Conservation (phyloP, 2,329 filamentous ascomycete species). For the Teratosphaeriaceae sp. region DNA sequence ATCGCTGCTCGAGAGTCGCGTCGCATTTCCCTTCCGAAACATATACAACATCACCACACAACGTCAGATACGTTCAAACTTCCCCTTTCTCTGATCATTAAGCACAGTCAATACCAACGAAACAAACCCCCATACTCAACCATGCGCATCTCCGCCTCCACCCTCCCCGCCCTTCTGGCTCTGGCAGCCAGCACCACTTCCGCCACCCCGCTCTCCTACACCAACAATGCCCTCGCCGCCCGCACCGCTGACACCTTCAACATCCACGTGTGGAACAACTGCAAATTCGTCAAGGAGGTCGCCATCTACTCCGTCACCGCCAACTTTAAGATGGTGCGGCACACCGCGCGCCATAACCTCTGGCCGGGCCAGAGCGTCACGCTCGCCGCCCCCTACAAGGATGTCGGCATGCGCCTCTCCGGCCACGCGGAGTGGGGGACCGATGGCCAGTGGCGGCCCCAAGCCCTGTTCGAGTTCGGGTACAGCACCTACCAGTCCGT, state of each 20-base stretch:
- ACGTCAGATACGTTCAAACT: background rate
- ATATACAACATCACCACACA: background rate
- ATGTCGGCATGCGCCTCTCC: slow-evolving; percentile 22
- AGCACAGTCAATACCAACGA: slow-evolving; percentile 4
- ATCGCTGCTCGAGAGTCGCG: background rate
- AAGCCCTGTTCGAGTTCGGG: slow-evolving; percentile 26
- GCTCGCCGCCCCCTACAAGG: slow-evolving; percentile 19
- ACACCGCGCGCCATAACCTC: slow-evolving; percentile 16
- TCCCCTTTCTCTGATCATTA: background rate
- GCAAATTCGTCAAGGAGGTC: slow-evolving; percentile 19
- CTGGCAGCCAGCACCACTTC: background rate
- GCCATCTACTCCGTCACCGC: slow-evolving; percentile 21
- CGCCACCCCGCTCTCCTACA: background rate
- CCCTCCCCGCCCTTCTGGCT: background rate
- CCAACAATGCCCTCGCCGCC: background rate
- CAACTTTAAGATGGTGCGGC: slow-evolving; percentile 19
- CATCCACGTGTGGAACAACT: slow-evolving; percentile 23
- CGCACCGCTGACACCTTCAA: slow-evolving; percentile 18
- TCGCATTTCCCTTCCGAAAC: background rate
- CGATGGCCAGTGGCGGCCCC: slow-evolving; percentile 19
- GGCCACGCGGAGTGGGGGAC: slow-evolving; percentile 22
- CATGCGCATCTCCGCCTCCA: background rate
- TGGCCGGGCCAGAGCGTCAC: slow-evolving; percentile 7
- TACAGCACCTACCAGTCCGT: slow-evolving; percentile 13
- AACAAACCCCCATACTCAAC: background rate